Percentiles rank a stretch among this genome's conserved stretches.
Evolutionary conservation across 768 basidiomycete genomes (phyloP).

Genomic region (Omphalotus guepiniiformis): DNA sequence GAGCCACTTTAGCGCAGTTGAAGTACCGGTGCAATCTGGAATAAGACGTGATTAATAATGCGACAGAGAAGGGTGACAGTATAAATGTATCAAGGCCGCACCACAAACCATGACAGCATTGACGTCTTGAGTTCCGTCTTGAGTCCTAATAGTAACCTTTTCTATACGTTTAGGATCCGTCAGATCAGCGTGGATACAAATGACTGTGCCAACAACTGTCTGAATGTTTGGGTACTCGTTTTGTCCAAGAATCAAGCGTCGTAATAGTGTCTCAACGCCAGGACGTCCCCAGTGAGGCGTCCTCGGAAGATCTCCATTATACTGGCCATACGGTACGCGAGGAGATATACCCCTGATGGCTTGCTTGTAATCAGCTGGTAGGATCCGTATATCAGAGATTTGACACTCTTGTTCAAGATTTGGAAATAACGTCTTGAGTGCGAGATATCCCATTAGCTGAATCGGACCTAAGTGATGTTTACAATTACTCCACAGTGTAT

Average conservation of each 20-base stretch:
- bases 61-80: background rate
- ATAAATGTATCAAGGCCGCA: constrained; percentile 2
- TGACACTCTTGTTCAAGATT: constrained; percentile 17
- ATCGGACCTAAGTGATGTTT: background rate
- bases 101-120: constrained; percentile 20
- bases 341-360: constrained; percentile 11
- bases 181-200: constrained; percentile 17
- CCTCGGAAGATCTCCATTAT: background rate
- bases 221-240: background rate
- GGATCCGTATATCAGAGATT: constrained; percentile 12
- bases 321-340: constrained; percentile 11
- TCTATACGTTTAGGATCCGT: constrained; percentile 11
- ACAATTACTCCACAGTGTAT: background rate
- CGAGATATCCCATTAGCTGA: background rate
- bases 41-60: background rate
- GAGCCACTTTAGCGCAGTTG: constrained; percentile 23
- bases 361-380: constrained; percentile 15
- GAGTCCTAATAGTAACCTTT: constrained; percentile 15
- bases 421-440: constrained; percentile 10
- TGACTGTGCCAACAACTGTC: constrained; percentile 19
- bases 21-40: constrained; percentile 28
- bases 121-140: constrained; percentile 10
- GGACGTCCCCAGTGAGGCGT: background rate
- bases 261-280: background rate
- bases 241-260: background rate